These are phyloP conservation scores for Boletus sp. DNA, from an alignment of 768 basidiomycete species.

Conservation along the genomic window DNA sequence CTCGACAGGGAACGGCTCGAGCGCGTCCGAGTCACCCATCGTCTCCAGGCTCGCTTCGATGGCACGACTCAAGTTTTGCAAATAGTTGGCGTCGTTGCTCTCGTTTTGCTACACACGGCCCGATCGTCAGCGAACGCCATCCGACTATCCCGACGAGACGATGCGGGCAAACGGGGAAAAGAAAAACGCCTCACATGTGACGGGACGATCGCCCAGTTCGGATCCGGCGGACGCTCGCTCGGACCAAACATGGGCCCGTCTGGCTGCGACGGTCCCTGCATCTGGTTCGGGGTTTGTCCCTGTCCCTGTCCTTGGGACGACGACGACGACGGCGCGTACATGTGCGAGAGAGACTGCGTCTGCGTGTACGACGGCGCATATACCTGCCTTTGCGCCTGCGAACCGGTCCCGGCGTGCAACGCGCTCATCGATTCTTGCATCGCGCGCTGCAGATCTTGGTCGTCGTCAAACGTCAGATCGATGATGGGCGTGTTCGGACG, in stretches of 20 bases:
- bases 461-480: slow-evolving; percentile 63
- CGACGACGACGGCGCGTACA: slow-evolving; percentile 16
- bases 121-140: not conserved
- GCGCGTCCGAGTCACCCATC: slow-evolving; percentile 47
- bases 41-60: slow-evolving; percentile 67
- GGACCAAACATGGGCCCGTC: slow-evolving; percentile 51
- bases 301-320: not conserved
- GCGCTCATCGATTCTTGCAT: slow-evolving; percentile 53
- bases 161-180: too few relatives aligned
- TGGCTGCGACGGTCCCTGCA: slow-evolving; percentile 21
- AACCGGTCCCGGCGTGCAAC: slow-evolving; percentile 21
- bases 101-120: slow-evolving; percentile 28
- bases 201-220: slow-evolving; percentile 68
- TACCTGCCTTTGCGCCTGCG: slow-evolving; percentile 18
- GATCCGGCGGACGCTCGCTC: slow-evolving; percentile 59
- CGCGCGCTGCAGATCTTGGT: slow-evolving; percentile 48
- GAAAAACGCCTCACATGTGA: slow-evolving; percentile 53
- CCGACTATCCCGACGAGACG: not conserved
- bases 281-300: not conserved
- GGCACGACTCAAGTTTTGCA: slow-evolving; percentile 63
- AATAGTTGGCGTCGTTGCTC: slow-evolving; percentile 46
- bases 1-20: slow-evolving; percentile 52
- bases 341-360: slow-evolving; percentile 9
- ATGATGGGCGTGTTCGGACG: slow-evolving; percentile 40
- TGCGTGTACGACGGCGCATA: slow-evolving; percentile 15